Conservation (phyloP, 2,329 filamentous ascomycete genomes). For the Penicillium sp. region DNA sequence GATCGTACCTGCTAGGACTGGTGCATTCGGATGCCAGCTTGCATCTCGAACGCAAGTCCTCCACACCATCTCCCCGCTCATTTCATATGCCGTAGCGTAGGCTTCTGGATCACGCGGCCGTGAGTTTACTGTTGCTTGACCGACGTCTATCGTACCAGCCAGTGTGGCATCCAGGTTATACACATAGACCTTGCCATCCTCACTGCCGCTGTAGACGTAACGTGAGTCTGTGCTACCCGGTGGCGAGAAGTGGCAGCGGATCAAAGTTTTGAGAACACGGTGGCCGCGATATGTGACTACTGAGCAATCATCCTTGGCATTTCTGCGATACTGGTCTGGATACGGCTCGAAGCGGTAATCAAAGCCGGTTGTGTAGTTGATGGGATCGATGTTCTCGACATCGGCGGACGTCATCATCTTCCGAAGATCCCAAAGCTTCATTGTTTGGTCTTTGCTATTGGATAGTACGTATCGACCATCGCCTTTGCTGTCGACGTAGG, state of each 20-base stretch:
- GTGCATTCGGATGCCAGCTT: conserved; percentile 84
- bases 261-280: conserved; percentile 81
- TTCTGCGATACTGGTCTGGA: conserved; percentile 52
- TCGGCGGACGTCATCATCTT: conserved; percentile 76
- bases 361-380: conserved; percentile 58
- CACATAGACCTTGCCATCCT: conserved; percentile 84
- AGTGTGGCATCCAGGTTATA: conserved; percentile 91
- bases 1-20: conserved; percentile 66
- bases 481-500: conserved; percentile 75
- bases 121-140: conserved; percentile 63
- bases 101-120: conserved; percentile 56
- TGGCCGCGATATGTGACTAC: conserved; percentile 93
- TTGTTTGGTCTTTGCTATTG: conserved; percentile 94
- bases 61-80: conserved; percentile 60
- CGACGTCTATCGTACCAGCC: conserved; percentile 75
- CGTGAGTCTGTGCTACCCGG: conserved; percentile 79
- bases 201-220: conserved; percentile 90
- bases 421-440: conserved; percentile 94
- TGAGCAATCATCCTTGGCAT: conserved; percentile 81
- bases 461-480: conserved; percentile 86
- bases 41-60: conserved; percentile 81
- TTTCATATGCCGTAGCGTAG: conserved; percentile 57
- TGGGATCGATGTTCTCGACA: conserved; percentile 54
- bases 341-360: conserved; percentile 62
- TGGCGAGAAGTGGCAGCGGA: conserved; percentile 93